Base-by-base conservation (phyloP, 1,284 basidiomycete genomes). In the Rhodotorula sp. region DNA sequence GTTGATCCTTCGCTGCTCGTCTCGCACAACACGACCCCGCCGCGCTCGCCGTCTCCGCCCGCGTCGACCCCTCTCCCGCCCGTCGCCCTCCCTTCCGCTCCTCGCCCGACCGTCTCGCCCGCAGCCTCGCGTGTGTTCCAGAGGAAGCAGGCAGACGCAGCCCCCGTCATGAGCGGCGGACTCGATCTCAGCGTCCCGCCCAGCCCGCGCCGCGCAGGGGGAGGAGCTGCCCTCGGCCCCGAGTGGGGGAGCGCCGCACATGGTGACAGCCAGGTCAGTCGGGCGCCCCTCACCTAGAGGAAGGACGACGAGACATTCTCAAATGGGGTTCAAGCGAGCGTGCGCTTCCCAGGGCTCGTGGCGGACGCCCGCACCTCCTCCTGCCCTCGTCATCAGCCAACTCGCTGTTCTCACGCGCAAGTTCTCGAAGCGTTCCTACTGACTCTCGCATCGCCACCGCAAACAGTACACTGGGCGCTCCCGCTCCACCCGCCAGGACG, bases 51-150 rank as follows among this genome's bases (percentile, higher is more conserved):
- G 3, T 58, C n/a, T 34, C n/a, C 27, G n/a, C 39, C 46, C 25
- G 3, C 7, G 9, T 13, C 25, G 12, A 29, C 19, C 17, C 56
- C 46, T 0, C n/a, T 56, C 27, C 36, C 66, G 5, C n/a, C 46
- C 32, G 10, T 70, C 63, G n/a, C 46, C 1, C 69, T 66, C 27
- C 61, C 69, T 7, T 46, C 64, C 12, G 60, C 61, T 0, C 67
- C 62, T n/a, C 64, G 69, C 15, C 69, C 69, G 29, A 63, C 69
- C 19, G 44, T 70, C 29, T 70, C 69, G 13, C 69, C 69, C 44
- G 29, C 64, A 22, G 61, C 56, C 21, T 65, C 63, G 36, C 59
- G 69, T 27, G 64, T 65, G 19, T 57, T 70, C 61, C 29, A 62
- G 50, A 60, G 54, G 25, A 36, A 64, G 41, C 27, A 48, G 37